Evolutionary conservation across 306 rosid genomes (phyloP), one percentile per base, ranked within the genome.

Genomic region (Corylus avellana): DNA sequence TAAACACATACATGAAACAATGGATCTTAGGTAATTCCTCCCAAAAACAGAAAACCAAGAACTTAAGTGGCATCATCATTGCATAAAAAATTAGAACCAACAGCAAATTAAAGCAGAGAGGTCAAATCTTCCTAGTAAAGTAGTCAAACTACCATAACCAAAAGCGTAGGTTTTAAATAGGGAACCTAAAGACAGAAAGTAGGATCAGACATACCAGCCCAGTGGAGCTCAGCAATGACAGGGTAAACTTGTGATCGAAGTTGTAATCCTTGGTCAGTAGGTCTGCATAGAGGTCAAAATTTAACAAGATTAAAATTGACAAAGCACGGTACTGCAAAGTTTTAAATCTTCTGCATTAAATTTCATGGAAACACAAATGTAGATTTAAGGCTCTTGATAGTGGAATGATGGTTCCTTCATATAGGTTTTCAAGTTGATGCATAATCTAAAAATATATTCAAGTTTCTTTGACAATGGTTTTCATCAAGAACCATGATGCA

Each of bases 211-310:
- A 47, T 94, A 94, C 98, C 98, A 94, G 87, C 79, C 97, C 97
- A 73, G 87, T 75, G 44, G 93, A 66, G 80, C 86, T 91, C 48
- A 88, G 93, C 50, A 94, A 79, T 2, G 92, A 86, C 63, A 94
- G 73, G 85, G 83, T 88, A 85, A 88, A 90, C 88, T 94, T 94
- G 77, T 92, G 97, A 78, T 90, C 91, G 27, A 87, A 92, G 89
- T 86, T 89, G 90, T 92, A 94, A 75, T 94, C 98, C 82, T 87
- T 94, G 79, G 91, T 91, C 85, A 94, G 84, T 51, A 94, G 89
- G 82, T 92, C 98, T 92, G 97, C 89, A 82, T 2, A 63, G 71
- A 35, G 73, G 39, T 70, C 49, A 48, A 73, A 59, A 73, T 57
- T 35, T 72, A 49, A 13, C 58, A 22, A 39, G 17, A 68, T 80